Conservation (phyloP, 1,284 basidiomycete genomes). For the Melampsora abietis-canadensis region DNA sequence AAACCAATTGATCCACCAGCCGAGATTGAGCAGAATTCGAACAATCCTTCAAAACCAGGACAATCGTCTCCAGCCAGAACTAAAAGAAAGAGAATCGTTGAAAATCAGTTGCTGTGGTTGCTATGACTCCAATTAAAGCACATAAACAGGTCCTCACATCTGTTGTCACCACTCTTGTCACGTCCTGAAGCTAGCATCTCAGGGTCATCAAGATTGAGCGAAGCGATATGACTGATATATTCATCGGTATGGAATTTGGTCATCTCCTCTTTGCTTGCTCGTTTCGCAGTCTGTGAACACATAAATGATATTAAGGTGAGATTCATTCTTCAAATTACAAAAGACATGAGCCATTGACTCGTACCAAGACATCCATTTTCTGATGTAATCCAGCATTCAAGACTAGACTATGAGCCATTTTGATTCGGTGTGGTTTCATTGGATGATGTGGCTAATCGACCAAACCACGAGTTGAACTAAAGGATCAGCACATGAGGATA, state of each 20-base stretch:
- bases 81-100: not conserved
- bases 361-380: conserved; percentile 83
- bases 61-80: conserved; percentile 88
- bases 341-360: conserved; percentile 49
- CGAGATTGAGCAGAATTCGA: conserved; percentile 94
- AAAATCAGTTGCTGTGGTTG: not conserved
- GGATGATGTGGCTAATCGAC: conserved; percentile 22
- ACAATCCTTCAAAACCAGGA: conserved; percentile 91
- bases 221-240: conserved; percentile 84
- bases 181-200: conserved; percentile 62
- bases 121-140: not conserved
- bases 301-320: not conserved
- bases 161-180: conserved; percentile 56
- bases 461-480: not conserved
- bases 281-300: conserved; percentile 67
- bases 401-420: conserved; percentile 87
- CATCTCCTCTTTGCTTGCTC: conserved; percentile 78
- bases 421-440: conserved; percentile 64
- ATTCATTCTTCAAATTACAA: conserved; percentile 1
- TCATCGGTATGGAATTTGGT: conserved; percentile 95
- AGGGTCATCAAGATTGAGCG: conserved; percentile 72
- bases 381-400: conserved; percentile 83
- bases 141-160: conserved; percentile 56
- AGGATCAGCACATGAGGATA: not conserved
- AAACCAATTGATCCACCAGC: conserved; percentile 68